phyloP scores from a whole-genome alignment of 1,284 basidiomycete genomes.

The Kwoniella shivajii region DNA sequence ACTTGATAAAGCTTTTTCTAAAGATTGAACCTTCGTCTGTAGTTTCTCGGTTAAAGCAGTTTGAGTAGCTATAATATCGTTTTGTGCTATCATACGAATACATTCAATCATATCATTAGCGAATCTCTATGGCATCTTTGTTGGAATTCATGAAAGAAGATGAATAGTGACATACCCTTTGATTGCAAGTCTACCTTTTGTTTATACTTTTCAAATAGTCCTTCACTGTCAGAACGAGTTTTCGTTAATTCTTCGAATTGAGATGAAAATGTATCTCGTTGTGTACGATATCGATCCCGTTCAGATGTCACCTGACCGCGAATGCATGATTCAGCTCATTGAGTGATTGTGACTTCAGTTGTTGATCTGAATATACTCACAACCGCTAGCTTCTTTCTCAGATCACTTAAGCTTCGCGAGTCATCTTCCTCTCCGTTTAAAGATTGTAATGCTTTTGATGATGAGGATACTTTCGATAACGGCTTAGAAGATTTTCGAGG shows the following conservation, averaged over 20 bases:
- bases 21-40: conserved; percentile 26
- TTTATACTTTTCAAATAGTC: conserved; percentile 45
- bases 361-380: conserved; percentile 10
- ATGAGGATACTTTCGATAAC: background rate
- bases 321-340: conserved; percentile 4
- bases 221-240: conserved; percentile 34
- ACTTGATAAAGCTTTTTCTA: conserved; percentile 41
- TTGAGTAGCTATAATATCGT: conserved; percentile 44
- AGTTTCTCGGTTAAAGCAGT: conserved; percentile 44
- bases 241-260: conserved; percentile 52
- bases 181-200: conserved; percentile 36
- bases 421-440: conserved; percentile 5
- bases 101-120: background rate
- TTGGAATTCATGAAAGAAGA: background rate
- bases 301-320: conserved; percentile 32
- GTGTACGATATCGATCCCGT: conserved; percentile 31
- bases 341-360: background rate
- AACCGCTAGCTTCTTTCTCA: conserved; percentile 19
- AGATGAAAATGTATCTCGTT: conserved; percentile 44
- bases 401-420: conserved; percentile 3
- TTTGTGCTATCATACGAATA: conserved; percentile 43
- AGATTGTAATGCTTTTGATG: conserved; percentile 3
- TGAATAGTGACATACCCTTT: conserved; percentile 32
- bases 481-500: conserved; percentile 6
- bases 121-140: background rate